Evolutionary conservation across 441 rosid genomes (phyloP), one percentile per base, ranked within the genome.

Genomic region (Erodium texanum): DNA sequence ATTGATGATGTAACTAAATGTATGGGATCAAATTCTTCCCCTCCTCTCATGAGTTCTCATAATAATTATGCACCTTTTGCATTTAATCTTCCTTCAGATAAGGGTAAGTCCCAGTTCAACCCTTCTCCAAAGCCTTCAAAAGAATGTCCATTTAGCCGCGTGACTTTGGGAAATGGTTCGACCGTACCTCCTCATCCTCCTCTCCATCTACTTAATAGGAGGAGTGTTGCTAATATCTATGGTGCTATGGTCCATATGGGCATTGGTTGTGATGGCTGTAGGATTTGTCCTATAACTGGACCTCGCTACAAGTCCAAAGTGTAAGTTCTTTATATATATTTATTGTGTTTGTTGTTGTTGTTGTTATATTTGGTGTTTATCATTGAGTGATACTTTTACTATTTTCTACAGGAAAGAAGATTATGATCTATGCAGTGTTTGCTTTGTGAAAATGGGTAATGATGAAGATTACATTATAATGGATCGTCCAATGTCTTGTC

Each of bases 231-330:
- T 32, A 7, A 5, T 32, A 7, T 5, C 7, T 5, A 2, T 32
- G 77, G 74, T 50, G 87, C 86, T 65, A 73, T 80, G 67, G 85
- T 89, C 72, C 99, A 92, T 75, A 87, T 64, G 75, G 97, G 96
- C 41, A 82, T 94, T 68, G 85, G 78, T 2, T 92, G 99, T 75
- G 97, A 89, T 73, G 91, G 87, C 20, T 94, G 99, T 80, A 98
- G 97, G 54, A 87, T 75, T 77, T 77, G 77, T 82, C 98, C 99
- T 16, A 94, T 94, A 38, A 82, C 83, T 58, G 99, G 99, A 54
- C 85, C 88, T 74, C 87, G 99, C 10, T 89, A 81, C 79, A 92
- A 86, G 79, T 94, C 99, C 8, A 88, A 81, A 81, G 87, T 88
- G 99, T 94, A 89, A 86, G 96, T 2, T 54, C 3, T 18, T 7